Percentiles rank a stretch among this genome's conserved stretches.
Conservation (phyloP, 495 filamentous ascomycete species). For the Aspergillus leporis region DNA sequence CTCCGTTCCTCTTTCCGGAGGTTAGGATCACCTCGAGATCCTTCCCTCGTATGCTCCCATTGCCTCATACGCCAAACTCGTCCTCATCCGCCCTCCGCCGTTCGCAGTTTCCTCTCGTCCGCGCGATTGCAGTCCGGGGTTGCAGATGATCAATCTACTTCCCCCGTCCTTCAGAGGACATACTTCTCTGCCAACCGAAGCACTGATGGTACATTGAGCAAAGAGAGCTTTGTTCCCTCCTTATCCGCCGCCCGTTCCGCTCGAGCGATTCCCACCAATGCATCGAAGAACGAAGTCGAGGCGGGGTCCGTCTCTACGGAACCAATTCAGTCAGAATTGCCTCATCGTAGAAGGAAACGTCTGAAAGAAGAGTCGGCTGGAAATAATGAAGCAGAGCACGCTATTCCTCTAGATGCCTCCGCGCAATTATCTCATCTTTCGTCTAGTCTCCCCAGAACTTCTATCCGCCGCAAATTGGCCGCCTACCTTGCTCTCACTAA, state of each 20-base stretch:
- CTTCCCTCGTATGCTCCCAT: conserved; percentile 32
- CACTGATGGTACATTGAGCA: conserved; percentile 19
- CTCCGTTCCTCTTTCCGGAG: conserved; percentile 43
- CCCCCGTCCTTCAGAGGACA: conserved; percentile 33
- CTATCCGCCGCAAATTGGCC: conserved; percentile 74
- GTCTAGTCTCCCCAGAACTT: conserved; percentile 63
- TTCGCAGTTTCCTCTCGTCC: conserved; percentile 37
- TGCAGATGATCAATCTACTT: conserved; percentile 28
- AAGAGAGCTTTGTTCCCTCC: conserved; percentile 32
- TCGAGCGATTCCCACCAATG: conserved; percentile 13
- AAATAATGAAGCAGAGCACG: conserved; percentile 27
- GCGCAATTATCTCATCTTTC: conserved; percentile 74
- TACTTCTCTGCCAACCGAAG: conserved; percentile 45
- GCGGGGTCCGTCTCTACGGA: conserved; percentile 23
- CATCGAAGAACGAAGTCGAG: conserved; percentile 8
- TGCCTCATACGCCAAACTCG: conserved; percentile 31
- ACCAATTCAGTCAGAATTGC: conserved; percentile 37
- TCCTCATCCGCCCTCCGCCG: conserved; percentile 17
- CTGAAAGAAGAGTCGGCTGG: conserved; percentile 41
- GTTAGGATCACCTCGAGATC: conserved; percentile 34
- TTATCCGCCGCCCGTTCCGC: conserved; percentile 21
- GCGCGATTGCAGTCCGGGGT: conserved; percentile 32
- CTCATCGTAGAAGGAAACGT: conserved; percentile 53
- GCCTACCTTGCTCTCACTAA: conserved; percentile 90
- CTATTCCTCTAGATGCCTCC: conserved; percentile 80